Percentiles rank a stretch among this genome's conserved stretches.
phyloP scores from a whole-genome alignment of 768 basidiomycete genomes.

The Thelephora ganbajun region DNA sequence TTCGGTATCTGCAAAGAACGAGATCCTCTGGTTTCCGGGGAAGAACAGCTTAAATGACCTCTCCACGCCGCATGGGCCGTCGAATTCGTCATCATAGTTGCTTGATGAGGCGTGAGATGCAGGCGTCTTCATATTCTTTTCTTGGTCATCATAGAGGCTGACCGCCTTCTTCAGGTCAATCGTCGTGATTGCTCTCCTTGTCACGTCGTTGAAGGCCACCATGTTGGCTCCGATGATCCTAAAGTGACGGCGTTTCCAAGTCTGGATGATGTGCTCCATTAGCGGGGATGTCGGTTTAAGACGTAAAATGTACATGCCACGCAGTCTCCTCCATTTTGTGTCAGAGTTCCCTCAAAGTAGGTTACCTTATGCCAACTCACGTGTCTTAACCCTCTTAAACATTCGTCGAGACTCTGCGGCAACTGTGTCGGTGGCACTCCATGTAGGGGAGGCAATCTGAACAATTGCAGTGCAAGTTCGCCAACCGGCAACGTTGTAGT shows the following conservation, averaged over 20 bases:
- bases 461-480: slow-evolving; percentile 81
- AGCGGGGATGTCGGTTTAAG: neutral
- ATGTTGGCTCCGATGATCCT: slow-evolving; percentile 78
- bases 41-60: slow-evolving; percentile 81
- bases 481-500: slow-evolving; percentile 63
- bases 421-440: slow-evolving; percentile 65
- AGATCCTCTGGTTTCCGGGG: slow-evolving; percentile 60
- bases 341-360: slow-evolving; percentile 85
- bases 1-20: slow-evolving; percentile 86
- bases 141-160: slow-evolving; percentile 64
- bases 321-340: slow-evolving; percentile 91
- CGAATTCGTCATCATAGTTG: slow-evolving; percentile 39
- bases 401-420: slow-evolving; percentile 89
- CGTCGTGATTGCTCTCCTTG: slow-evolving; percentile 79
- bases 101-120: slow-evolving; percentile 22
- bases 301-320: slow-evolving; percentile 35
- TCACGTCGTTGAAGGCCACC: slow-evolving; percentile 86
- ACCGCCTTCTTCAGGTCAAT: slow-evolving; percentile 82
- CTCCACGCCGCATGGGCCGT: slow-evolving; percentile 56
- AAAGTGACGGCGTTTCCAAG: slow-evolving; percentile 72
- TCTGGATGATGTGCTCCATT: slow-evolving; percentile 25
- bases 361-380: slow-evolving; percentile 91
- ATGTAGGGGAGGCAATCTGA: slow-evolving; percentile 81
- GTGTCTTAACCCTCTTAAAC: slow-evolving; percentile 74
- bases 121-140: slow-evolving; percentile 32